A percentile compares a stretch with the other conserved stretches of the same genome.
Evolutionary conservation across 345 rosid species (phyloP).

Genomic region (Brassica cretica): DNA sequence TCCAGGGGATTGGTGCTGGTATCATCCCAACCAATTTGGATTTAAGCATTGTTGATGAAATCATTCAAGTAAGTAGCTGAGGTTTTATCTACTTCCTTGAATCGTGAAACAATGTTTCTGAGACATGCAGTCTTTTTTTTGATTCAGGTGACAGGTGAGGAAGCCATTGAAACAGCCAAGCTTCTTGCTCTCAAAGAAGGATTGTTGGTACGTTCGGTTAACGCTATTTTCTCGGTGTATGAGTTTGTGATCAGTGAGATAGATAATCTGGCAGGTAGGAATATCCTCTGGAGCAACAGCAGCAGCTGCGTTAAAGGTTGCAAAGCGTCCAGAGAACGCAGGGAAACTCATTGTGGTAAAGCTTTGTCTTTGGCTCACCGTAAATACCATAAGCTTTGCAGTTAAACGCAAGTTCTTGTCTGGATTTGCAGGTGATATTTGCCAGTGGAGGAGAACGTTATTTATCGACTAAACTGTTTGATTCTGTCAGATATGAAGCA

Average conservation of each 20-base stretch:
- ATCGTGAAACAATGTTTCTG: neutral
- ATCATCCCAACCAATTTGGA: constrained; percentile 78
- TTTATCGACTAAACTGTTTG: constrained; percentile 61
- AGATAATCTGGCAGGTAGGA: constrained; percentile 49
- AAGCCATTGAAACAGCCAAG: constrained; percentile 55
- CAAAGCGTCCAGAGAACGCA: constrained; percentile 60
- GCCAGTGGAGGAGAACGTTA: constrained; percentile 78
- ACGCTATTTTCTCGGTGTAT: neutral
- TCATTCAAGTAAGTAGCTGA: constrained; percentile 59
- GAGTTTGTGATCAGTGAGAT: neutral
- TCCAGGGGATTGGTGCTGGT: constrained; percentile 80
- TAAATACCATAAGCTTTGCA: neutral
- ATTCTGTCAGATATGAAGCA: constrained; percentile 56
- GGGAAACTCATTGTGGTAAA: constrained; percentile 58
- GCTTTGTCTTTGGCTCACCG: neutral
- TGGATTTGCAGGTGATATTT: constrained; percentile 54
- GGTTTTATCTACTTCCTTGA: neutral
- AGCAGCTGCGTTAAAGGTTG: constrained; percentile 57
- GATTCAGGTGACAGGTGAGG: constrained; percentile 47
- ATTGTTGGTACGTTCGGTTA: constrained; percentile 40
- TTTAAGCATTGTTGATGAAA: constrained; percentile 61
- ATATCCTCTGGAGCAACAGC: constrained; percentile 76
- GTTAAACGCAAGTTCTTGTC: neutral
- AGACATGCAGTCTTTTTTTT: neutral
- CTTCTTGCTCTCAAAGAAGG: constrained; percentile 58